Conservation (phyloP, 345 rosid species). For the Camelina sativa region DNA sequence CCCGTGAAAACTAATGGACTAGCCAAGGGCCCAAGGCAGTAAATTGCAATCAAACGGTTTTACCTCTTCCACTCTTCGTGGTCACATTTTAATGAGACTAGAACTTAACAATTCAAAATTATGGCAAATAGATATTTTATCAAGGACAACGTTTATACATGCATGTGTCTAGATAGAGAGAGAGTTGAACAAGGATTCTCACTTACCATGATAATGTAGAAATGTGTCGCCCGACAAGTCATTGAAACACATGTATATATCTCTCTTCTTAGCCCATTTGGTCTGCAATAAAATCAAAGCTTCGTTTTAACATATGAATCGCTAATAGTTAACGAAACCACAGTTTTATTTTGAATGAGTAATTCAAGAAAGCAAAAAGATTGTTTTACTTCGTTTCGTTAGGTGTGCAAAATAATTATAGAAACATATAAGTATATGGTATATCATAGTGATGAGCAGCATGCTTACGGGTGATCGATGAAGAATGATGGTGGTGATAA, state of each 20-base stretch:
- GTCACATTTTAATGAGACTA: not conserved
- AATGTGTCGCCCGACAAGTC: constrained; percentile 22
- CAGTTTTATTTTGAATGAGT: not conserved
- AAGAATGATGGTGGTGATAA: constrained; percentile 29
- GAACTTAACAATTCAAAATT: not conserved
- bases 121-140: not conserved
- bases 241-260: not conserved
- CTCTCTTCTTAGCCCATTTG: constrained; percentile 26
- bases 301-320: constrained; percentile 18
- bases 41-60: not conserved
- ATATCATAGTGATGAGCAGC: constrained; percentile 17
- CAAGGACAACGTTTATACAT: not conserved
- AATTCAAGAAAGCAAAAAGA: constrained; percentile 4
- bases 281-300: constrained; percentile 32
- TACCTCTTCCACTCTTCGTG: not conserved
- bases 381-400: constrained; percentile 14
- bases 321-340: not conserved
- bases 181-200: not conserved
- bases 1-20: not conserved
- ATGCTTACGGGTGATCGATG: constrained; percentile 27
- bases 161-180: not conserved
- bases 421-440: not conserved
- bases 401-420: constrained; percentile 9
- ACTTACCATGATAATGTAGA: constrained; percentile 25
- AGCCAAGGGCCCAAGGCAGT: not conserved